Evolutionary conservation across 1,284 basidiomycete genomes (phyloP), one percentile per base, ranked within the genome.

Genomic region (Ustilago curta): DNA sequence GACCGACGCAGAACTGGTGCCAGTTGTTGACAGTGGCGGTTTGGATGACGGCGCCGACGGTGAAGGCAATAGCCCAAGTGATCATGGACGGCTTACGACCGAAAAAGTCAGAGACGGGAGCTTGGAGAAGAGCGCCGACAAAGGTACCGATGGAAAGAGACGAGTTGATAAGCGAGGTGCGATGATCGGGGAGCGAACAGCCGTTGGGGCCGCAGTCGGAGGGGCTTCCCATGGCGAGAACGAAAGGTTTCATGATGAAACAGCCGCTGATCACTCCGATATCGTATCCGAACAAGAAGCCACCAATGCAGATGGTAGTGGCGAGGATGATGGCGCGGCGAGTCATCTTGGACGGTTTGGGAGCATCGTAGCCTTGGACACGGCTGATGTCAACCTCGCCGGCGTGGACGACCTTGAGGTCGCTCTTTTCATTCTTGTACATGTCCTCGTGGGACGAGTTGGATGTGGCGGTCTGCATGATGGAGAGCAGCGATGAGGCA

Each of bases 131-230:
- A 45, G 88, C 89, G 73, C 88, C 91, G 69, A 90, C 88, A 86
- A 92, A 92, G 31, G 90, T 92, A 55, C 91, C 91, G 19, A 89
- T 90, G 8, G 89, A 90, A 51, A 92, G 88, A 65, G 91, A 91
- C 45, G 91, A 91, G 47, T 90, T 89, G 76, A 91, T 88, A 59
- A 92, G 86, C 8, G 90, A 91, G 76, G 89, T 87, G 66, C 88
- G 85, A 27, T 87, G n/a, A 49, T 78, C 44, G 9, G 77, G 68
- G 7, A 79, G 65, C 7, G 54, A 19, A 29, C 66, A 79, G 27
- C 61, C 62, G 16, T 55, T 23, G 14, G 60, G 32, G n/a, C 53
- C 59, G 59, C 64, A 72, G 55, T 31, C 31, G 47, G 47, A 48
- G 11, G 47, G 47, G 29, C 58, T 59, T 16, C 78, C 78, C 21